Percentiles rank a stretch among this genome's conserved stretches.
phyloP scores from a whole-genome alignment of 208 protist species.

The Leishmania arabica region DNA sequence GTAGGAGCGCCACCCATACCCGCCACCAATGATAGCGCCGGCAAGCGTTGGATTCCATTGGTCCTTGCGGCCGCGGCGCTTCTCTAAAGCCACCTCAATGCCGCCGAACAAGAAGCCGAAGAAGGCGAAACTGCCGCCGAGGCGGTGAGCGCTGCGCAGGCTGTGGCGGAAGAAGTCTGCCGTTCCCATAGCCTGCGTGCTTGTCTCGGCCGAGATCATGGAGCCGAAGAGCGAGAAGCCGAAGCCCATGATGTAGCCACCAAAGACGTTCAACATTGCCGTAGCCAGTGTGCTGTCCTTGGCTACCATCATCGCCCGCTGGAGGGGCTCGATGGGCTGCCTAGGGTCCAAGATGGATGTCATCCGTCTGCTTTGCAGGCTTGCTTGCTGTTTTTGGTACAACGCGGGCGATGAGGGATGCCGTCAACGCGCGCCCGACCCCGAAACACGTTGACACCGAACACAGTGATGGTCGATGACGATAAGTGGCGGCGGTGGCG shows the following conservation, averaged over 20 bases:
- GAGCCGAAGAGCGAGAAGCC: constrained; percentile 89
- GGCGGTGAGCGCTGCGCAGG: constrained; percentile 56
- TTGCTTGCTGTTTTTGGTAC: not conserved
- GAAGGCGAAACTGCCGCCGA: constrained; percentile 79
- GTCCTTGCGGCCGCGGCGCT: constrained; percentile 89
- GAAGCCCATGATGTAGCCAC: constrained; percentile 89
- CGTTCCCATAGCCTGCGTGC: constrained; percentile 88
- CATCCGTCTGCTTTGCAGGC: constrained; percentile 23
- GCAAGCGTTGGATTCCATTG: constrained; percentile 79
- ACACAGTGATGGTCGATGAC: not conserved
- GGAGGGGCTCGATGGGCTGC: constrained; percentile 60
- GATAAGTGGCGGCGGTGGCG: not conserved
- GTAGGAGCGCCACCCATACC: constrained; percentile 86
- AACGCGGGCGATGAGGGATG: not conserved
- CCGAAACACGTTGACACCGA: not conserved
- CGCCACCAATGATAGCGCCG: constrained; percentile 74
- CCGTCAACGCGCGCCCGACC: not conserved
- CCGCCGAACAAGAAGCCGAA: constrained; percentile 92
- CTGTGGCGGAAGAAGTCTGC: constrained; percentile 88
- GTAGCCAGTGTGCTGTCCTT: constrained; percentile 70
- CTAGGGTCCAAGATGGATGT: constrained; percentile 61
- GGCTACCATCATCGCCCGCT: constrained; percentile 64
- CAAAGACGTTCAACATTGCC: constrained; percentile 61
- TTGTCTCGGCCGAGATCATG: constrained; percentile 85
- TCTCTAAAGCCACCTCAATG: constrained; percentile 90